Evolutionary conservation across 768 basidiomycete genomes (phyloP).

Genomic region (Mycena alexandri): DNA sequence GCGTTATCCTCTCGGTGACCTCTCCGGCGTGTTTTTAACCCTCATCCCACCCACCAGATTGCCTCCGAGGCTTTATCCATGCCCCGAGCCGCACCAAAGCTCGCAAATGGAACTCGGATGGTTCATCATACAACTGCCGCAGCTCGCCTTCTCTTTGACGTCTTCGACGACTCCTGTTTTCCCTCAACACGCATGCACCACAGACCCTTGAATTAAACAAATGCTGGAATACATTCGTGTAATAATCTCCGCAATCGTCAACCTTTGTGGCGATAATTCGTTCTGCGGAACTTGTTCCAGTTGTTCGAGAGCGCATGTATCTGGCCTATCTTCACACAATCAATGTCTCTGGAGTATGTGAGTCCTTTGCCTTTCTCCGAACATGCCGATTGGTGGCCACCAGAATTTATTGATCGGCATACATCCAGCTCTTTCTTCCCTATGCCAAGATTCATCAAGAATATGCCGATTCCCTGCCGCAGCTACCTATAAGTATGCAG

Average conservation of each 20-base stretch:
- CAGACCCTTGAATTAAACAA: slow-evolving; percentile 20
- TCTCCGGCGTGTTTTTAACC: no score
- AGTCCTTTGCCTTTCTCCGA: no score
- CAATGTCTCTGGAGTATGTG: slow-evolving; percentile 10
- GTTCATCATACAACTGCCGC: background rate
- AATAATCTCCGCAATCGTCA: slow-evolving; percentile 11
- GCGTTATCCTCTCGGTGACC: no score
- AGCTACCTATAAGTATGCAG: no score
- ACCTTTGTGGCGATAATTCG: background rate
- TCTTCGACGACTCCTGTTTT: background rate
- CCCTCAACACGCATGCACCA: no score
- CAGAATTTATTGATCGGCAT: no score
- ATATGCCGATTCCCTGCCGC: no score
- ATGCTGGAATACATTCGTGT: slow-evolving; percentile 11
- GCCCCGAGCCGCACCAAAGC: background rate
- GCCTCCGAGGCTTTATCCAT: background rate
- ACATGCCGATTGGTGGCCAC: no score
- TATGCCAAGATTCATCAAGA: no score
- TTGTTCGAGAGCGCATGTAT: slow-evolving; percentile 16
- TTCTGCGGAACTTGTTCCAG: background rate
- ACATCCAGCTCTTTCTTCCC: no score
- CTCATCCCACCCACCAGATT: no score
- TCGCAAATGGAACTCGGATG: slow-evolving; percentile 1
- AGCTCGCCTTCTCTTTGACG: slow-evolving; percentile 4
- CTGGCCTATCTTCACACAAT: background rate